Conservation (phyloP, 352 stramenopile genomes). For the Pythium aphanidermatum region DNA sequence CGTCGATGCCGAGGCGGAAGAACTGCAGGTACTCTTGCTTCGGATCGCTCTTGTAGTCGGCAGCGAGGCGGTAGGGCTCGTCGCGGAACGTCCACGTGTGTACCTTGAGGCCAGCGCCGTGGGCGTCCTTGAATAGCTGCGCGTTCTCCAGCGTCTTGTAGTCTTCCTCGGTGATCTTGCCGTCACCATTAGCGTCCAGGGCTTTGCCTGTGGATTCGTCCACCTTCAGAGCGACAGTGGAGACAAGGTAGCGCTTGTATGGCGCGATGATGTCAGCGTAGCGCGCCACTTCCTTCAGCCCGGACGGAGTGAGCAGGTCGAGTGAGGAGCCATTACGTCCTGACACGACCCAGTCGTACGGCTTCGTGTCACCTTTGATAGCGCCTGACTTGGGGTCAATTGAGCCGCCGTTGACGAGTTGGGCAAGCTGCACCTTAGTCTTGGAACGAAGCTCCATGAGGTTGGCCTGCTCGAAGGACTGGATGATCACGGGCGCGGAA, state of each 20-base stretch:
- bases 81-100: conserved; percentile 66
- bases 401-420: conserved; percentile 65
- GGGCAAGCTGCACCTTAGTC: conserved; percentile 70
- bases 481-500: conserved; percentile 58
- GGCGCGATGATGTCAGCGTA: conserved; percentile 69
- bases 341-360: conserved; percentile 62
- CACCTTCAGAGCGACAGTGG: conserved; percentile 36
- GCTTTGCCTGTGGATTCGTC: conserved; percentile 29
- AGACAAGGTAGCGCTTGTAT: conserved; percentile 80
- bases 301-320: conserved; percentile 45
- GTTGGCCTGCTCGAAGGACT: conserved; percentile 76
- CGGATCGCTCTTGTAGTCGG: conserved; percentile 60
- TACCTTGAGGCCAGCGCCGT: conserved; percentile 48
- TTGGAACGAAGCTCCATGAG: conserved; percentile 55
- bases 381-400: conserved; percentile 51
- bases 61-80: conserved; percentile 50
- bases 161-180: conserved; percentile 48
- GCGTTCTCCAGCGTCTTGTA: conserved; percentile 37
- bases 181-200: conserved; percentile 62
- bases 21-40: conserved; percentile 59
- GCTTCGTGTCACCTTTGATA: conserved; percentile 38
- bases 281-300: conserved; percentile 55
- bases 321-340: conserved; percentile 47
- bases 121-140: conserved; percentile 46
- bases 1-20: conserved; percentile 53